Conservation (phyloP, 306 rosid species). For the Ceratonia siliqua region DNA sequence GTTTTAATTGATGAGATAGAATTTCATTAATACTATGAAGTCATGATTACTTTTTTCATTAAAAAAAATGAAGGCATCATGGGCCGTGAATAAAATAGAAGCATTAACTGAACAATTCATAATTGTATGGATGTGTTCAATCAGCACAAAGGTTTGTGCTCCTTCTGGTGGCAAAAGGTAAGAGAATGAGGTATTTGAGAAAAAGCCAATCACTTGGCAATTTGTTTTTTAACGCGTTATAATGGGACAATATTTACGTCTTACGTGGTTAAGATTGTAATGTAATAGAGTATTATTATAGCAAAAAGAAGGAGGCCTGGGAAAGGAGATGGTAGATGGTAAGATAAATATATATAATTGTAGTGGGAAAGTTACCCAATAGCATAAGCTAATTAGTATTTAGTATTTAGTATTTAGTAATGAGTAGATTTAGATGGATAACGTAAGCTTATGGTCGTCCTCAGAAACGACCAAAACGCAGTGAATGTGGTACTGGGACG, state of each 20-base stretch:
- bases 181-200: background rate
- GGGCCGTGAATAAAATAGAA: background rate
- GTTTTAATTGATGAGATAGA: no score
- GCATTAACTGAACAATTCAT: background rate
- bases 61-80: background rate
- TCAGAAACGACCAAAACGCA: background rate
- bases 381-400: background rate
- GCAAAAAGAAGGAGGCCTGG: background rate
- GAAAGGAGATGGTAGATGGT: background rate
- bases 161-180: background rate
- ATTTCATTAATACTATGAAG: background rate
- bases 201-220: no score
- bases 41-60: background rate
- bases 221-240: no score
- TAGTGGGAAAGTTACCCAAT: conserved; percentile 27
- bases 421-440: background rate
- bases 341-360: background rate
- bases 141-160: conserved; percentile 34
- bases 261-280: conserved; percentile 8
- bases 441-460: background rate
- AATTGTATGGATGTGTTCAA: conserved; percentile 16
- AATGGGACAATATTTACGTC: background rate
- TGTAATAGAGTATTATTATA: conserved; percentile 25
- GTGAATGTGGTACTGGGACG: conserved; percentile 27
- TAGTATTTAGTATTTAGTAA: no score